Conservation (phyloP, 2,329 filamentous ascomycete genomes). For the Escovopsis sp. region DNA sequence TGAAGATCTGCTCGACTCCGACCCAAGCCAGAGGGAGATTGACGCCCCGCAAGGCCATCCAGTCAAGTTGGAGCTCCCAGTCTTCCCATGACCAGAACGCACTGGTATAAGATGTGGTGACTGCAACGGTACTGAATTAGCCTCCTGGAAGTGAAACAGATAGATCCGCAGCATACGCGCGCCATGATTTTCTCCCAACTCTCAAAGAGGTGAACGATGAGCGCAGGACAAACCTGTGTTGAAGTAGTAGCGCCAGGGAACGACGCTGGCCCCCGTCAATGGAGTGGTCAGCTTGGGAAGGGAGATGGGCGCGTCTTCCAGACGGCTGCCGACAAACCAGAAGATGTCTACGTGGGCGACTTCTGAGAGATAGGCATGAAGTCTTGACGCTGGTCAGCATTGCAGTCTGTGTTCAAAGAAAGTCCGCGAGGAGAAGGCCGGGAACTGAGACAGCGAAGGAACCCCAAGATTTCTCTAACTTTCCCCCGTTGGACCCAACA, state of each 20-base stretch:
- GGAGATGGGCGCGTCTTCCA: conserved; percentile 6
- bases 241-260: conserved; percentile 7
- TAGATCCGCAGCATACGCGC: no score
- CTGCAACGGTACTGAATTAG: no score
- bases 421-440: no score
- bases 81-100: conserved; percentile 37
- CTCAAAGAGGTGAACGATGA: neutral
- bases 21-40: conserved; percentile 36
- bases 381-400: conserved; percentile 1
- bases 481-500: neutral
- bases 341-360: conserved; percentile 9
- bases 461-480: no score
- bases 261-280: conserved; percentile 5
- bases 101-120: conserved; percentile 34
- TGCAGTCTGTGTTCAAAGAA: no score
- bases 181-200: no score
- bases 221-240: conserved; percentile 11
- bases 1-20: conserved; percentile 32
- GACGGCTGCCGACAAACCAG: conserved; percentile 8
- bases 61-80: conserved; percentile 36
- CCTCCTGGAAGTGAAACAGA: no score
- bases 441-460: no score
- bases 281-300: conserved; percentile 6
- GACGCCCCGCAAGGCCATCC: conserved; percentile 33
- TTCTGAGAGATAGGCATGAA: conserved; percentile 8